Base-by-base conservation (phyloP, 2,329 filamentous ascomycete genomes). In the Dactylonectria estremocensis region DNA sequence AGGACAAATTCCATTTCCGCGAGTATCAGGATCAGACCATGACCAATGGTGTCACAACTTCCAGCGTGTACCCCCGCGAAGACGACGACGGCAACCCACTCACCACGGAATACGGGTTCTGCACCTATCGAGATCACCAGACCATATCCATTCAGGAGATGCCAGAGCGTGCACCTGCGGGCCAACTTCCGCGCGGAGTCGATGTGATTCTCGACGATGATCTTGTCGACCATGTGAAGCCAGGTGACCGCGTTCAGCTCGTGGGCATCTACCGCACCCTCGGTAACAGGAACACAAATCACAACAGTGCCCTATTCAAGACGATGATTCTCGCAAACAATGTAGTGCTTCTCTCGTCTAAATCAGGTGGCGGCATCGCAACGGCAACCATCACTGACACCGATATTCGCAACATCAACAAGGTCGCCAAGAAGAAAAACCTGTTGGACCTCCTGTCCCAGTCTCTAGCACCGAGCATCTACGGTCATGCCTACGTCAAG, bases 141-240 rank as follows among this genome's bases (percentile, higher is more conserved):
- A 97, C 94, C 16, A 94, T 99, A 67, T 98, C 95, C 0, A 98
- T 99, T 72, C 96, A 99, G 83, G 96, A 99, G 84, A 99, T 99
- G 96, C 96, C 96, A 1, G 96, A 99, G 82, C 88, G 95, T 74
- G 96, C 96, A 2, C 96, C 96, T 61, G 95, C 96, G 66, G 96
- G 96, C 60, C 96, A 98, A 85, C 88, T 99, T 71, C 96, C 96
- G 67, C 92, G 96, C 61, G 95, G 95, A 63, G 96, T 99, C 18
- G 96, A 99, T 81, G 95, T 98, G 14, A 95, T 99, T 74, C 85
- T 99, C 72, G 96, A 99, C 79, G 96, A 99, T 79, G 96, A 99
- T 79, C 87, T 99, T 60, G 96, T 98, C 16, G 96, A 99, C 80
- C 91, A 90, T 66, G 94, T 96, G 67, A 99, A 99, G 83, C 96